phyloP scores from a whole-genome alignment of 2,329 filamentous ascomycete species.

The Phaeosphaeriaceae sp. region DNA sequence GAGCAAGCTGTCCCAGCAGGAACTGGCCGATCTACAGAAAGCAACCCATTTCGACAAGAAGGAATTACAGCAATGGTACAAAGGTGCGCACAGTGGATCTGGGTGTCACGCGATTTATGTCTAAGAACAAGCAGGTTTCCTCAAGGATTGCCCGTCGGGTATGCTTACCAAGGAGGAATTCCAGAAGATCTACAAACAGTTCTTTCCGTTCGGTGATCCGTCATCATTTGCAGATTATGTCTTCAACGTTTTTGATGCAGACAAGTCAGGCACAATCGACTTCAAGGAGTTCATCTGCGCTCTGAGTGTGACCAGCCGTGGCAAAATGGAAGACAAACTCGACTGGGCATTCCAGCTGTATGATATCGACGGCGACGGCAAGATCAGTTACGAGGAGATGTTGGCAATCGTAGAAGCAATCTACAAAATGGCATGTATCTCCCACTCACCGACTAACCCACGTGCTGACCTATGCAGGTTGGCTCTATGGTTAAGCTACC shows the following conservation, averaged over 20 bases:
- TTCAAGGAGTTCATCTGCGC: conserved; percentile 99
- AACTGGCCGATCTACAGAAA: conserved; percentile 93
- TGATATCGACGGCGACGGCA: conserved; percentile 97
- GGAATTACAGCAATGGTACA: conserved; percentile 99
- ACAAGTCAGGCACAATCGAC: conserved; percentile 96
- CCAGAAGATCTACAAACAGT: conserved; percentile 99
- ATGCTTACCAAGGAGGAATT: conserved; percentile 98
- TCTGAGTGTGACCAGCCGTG: conserved; percentile 92
- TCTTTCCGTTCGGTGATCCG: conserved; percentile 98
- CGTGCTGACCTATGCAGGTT: conserved; percentile 64
- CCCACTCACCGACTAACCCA: neutral
- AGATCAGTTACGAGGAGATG: conserved; percentile 99
- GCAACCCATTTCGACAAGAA: conserved; percentile 99
- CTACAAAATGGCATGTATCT: conserved; percentile 89
- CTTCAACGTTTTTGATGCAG: conserved; percentile 98
- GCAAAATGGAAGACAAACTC: conserved; percentile 99
- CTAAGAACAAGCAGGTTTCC: conserved; percentile 71
- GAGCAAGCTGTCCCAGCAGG: conserved; percentile 96
- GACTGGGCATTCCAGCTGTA: conserved; percentile 99
- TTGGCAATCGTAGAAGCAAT: conserved; percentile 98
- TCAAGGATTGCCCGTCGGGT: conserved; percentile 97
- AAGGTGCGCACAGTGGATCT: conserved; percentile 67
- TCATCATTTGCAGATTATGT: conserved; percentile 98
- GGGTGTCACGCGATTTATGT: neutral
- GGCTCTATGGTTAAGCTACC: conserved; percentile 99